phyloP scores from a whole-genome alignment of 1,284 basidiomycete species.

The Ganoderma meredithae region DNA sequence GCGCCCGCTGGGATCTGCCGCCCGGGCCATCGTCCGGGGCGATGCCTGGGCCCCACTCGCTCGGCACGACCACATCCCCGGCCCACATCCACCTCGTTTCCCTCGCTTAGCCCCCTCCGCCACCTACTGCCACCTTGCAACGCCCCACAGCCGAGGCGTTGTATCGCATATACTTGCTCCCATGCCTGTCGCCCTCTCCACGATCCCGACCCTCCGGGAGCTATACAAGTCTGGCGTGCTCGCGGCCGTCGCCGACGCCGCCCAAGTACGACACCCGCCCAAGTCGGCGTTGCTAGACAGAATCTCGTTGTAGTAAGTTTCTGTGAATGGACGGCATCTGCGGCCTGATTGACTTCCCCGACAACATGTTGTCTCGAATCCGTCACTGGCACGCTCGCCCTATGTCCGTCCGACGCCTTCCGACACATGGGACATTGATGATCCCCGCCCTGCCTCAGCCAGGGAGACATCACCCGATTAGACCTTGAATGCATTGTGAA shows the following conservation, averaged over 20 bases:
- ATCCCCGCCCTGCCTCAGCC: constrained; percentile 48
- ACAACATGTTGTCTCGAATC: constrained; percentile 18
- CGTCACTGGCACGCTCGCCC: background rate
- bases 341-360: constrained; percentile 17
- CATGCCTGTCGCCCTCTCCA: constrained; percentile 48
- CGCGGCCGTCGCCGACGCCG: constrained; percentile 34
- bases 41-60: constrained; percentile 19
- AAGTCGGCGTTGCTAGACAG: constrained; percentile 52
- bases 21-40: constrained; percentile 18
- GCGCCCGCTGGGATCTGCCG: constrained; percentile 14
- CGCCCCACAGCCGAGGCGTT: background rate
- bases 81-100: constrained; percentile 1
- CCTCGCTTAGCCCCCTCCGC: constrained; percentile 10
- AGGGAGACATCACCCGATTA: constrained; percentile 81
- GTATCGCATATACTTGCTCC: background rate
- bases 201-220: constrained; percentile 60
- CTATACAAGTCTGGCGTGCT: constrained; percentile 53
- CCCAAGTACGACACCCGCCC: constrained; percentile 45
- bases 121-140: background rate
- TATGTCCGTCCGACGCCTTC: background rate
- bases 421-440: constrained; percentile 3
- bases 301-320: constrained; percentile 68
- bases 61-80: background rate
- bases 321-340: constrained; percentile 14
- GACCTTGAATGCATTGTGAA: constrained; percentile 86